Conservation (phyloP, 2,329 filamentous ascomycete species). For the Trichoderma aggressivum region DNA sequence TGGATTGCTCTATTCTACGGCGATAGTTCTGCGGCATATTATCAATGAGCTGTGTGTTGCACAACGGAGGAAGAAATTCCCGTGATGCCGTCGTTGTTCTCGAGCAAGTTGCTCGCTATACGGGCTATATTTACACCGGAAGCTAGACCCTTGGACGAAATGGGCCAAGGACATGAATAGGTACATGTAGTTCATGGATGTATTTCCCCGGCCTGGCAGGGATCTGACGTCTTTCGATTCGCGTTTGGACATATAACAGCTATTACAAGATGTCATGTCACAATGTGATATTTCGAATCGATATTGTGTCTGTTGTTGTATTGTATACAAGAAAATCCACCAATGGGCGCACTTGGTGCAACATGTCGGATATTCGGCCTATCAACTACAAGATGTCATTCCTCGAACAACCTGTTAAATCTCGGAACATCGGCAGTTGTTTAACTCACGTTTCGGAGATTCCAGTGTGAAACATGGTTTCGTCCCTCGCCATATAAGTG, state of each 20-base stretch:
- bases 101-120: background rate
- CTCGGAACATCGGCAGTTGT: background rate
- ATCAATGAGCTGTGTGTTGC: background rate
- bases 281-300: background rate
- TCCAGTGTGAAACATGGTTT: background rate
- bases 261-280: background rate
- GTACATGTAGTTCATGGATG: too few species aligned
- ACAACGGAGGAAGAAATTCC: background rate
- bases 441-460: background rate
- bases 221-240: background rate
- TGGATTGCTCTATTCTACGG: background rate
- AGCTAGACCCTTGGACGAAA: background rate
- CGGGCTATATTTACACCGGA: background rate
- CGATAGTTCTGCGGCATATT: background rate
- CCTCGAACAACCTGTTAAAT: background rate
- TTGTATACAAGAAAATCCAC: background rate
- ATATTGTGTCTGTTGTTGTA: fast-evolving
- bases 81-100: background rate
- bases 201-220: background rate
- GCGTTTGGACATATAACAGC: background rate
- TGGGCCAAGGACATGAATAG: background rate
- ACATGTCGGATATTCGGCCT: background rate
- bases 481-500: background rate
- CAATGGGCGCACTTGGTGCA: background rate
- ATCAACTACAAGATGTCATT: background rate